Base-by-base conservation (phyloP, 306 rosid species). In the Vigna angularis region DNA sequence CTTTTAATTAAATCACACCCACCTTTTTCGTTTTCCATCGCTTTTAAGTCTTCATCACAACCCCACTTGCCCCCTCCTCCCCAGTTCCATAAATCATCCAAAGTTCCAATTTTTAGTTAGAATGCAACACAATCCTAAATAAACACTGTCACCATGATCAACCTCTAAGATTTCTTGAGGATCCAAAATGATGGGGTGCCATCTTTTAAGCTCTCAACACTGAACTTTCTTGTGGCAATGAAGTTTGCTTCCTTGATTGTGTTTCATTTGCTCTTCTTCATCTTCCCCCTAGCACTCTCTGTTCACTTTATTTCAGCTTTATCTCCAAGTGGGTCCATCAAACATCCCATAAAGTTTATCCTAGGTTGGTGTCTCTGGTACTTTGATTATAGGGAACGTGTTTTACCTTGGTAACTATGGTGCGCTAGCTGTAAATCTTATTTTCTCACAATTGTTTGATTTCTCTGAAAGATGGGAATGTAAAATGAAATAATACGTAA, bases 301-400 rank as follows among this genome's bases (percentile, higher is more conserved):
- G 32, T 81, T 36, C 77, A 82, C 84, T 86, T 79, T 45, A 74
- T 78, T 73, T 87, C 89, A 50, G 92, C 92, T 79, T 77, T 30
- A 20, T 58, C 88, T 66, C 18, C 59, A 18, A 70, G 76, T 81
- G 90, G 83, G 52, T 63, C 66, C 11, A 10, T 18, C 64, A 64
- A 70, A 34, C 82, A 83, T 85, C 45, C 72, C 47, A 65, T 78
- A 40, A 88, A 84, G 51, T 84, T 84, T 72, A 72, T 83, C 66
- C 38, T 87, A 84, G 98, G 98, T 91, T 45, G 66, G 93, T 75
- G 80, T 40, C 52, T 59, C 63, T 79, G 50, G 36, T 18, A 49
- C 50, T 47, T 65, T 55, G 51, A 5, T 72, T 30, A 32, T 28
- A 20, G 47, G 30, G 61, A 70, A 30, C 12, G 24, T 44, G 26